Evolutionary conservation across 2,329 filamentous ascomycete genomes (phyloP).

Genomic region (Scedosporium apiospermum): DNA sequence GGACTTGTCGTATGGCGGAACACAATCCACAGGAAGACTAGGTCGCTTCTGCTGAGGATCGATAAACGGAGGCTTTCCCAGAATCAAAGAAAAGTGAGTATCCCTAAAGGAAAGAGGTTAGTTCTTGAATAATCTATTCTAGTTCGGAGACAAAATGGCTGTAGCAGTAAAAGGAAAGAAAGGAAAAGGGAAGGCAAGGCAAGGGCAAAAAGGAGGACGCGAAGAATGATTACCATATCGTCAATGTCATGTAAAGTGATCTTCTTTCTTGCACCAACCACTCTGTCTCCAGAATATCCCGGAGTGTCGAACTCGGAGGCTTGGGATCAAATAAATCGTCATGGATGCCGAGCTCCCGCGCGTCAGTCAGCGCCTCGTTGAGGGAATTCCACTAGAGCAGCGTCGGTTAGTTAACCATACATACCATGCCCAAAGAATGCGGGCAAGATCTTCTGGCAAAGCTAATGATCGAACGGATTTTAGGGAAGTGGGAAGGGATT

Average conservation of each 20-base stretch:
- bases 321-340: slow-evolving; percentile 42
- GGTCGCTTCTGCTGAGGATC: slow-evolving; percentile 37
- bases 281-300: slow-evolving; percentile 43
- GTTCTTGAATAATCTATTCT: slow-evolving; percentile 16
- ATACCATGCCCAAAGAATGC: neutral
- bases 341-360: slow-evolving; percentile 53
- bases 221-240: slow-evolving; percentile 21
- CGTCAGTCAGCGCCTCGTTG: slow-evolving; percentile 48
- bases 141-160: neutral
- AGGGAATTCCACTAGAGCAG: slow-evolving; percentile 42
- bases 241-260: slow-evolving; percentile 46
- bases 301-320: slow-evolving; percentile 32
- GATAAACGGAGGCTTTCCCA: slow-evolving; percentile 47
- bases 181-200: neutral
- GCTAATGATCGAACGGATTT: slow-evolving; percentile 47
- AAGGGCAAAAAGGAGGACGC: neutral
- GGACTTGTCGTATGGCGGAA: slow-evolving; percentile 34
- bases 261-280: slow-evolving; percentile 49
- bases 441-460: neutral
- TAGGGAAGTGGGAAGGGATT: slow-evolving; percentile 9
- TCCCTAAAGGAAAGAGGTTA: slow-evolving; percentile 26
- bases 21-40: slow-evolving; percentile 43
- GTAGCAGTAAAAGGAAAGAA: too few relatives aligned
- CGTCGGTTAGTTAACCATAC: neutral
- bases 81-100: slow-evolving; percentile 40